A percentile compares a stretch with the other conserved stretches of the same genome.
phyloP scores from a whole-genome alignment of 768 basidiomycete species.

The Trametopsis cervina region DNA sequence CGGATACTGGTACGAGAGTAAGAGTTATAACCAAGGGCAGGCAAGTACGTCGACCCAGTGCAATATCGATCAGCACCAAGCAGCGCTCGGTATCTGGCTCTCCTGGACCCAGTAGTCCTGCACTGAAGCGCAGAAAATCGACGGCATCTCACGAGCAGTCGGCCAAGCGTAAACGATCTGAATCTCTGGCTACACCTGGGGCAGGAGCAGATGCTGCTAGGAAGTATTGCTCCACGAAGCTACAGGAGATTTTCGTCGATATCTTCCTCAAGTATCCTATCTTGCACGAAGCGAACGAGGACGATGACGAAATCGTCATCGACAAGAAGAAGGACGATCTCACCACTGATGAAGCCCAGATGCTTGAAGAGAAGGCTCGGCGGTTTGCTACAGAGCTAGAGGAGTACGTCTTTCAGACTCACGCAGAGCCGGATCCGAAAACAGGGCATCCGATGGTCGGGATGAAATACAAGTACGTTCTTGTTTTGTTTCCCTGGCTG shows the following conservation, averaged over 20 bases:
- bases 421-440: slow-evolving; percentile 68
- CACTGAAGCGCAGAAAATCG: slow-evolving; percentile 52
- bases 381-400: slow-evolving; percentile 70
- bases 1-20: slow-evolving; percentile 9
- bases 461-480: slow-evolving; percentile 72
- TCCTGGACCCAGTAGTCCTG: slow-evolving; percentile 11
- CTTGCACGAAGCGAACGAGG: slow-evolving; percentile 20
- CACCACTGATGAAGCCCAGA: slow-evolving; percentile 51
- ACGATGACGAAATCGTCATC: slow-evolving; percentile 22
- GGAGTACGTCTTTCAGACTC: slow-evolving; percentile 65
- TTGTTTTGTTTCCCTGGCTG: slow-evolving; percentile 12
- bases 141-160: slow-evolving; percentile 31
- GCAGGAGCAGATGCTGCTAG: slow-evolving; percentile 63
- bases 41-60: slow-evolving; percentile 18
- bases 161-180: slow-evolving; percentile 42
- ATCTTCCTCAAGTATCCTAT: slow-evolving; percentile 70
- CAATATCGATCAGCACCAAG: slow-evolving; percentile 7
- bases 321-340: slow-evolving; percentile 46
- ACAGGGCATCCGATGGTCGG: slow-evolving; percentile 53
- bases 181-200: slow-evolving; percentile 23
- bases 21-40: slow-evolving; percentile 1
- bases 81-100: slow-evolving; percentile 10
- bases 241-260: slow-evolving; percentile 63
- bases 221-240: slow-evolving; percentile 74
- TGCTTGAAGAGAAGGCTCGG: slow-evolving; percentile 49